Evolutionary conservation across 345 rosid species (phyloP).

Genomic region (Anacardium occidentale): DNA sequence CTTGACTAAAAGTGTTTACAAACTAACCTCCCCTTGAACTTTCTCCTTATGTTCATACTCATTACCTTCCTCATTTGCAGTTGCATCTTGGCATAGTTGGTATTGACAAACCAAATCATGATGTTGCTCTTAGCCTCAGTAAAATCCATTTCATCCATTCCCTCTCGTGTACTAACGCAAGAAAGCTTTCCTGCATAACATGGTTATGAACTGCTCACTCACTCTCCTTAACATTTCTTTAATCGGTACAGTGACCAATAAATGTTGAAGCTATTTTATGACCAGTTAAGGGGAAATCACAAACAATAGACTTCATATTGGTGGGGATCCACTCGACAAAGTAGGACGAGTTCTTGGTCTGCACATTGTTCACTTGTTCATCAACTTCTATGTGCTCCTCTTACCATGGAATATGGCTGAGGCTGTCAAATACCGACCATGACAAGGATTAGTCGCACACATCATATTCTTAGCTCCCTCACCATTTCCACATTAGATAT

Average conservation of each 20-base stretch:
- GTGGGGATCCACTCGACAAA: constrained; percentile 1
- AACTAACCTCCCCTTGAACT: too few species aligned
- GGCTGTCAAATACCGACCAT: not conserved
- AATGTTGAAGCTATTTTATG: not conserved
- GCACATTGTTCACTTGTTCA: not conserved
- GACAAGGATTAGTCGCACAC: not conserved
- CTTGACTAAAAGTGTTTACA: too few species aligned
- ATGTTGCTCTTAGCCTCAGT: not conserved
- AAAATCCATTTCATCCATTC: constrained; percentile 13
- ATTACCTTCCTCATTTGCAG: not conserved
- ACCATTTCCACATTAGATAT: too few species aligned
- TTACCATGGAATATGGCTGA: not conserved
- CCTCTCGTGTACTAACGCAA: constrained; percentile 13
- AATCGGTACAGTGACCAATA: not conserved
- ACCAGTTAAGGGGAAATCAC: not conserved
- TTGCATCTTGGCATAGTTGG: not conserved
- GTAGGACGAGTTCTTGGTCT: not conserved
- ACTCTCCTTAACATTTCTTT: not conserved
- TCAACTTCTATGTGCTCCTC: not conserved
- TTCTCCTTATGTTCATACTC: not conserved
- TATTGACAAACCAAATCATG: not conserved
- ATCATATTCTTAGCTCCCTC: not conserved
- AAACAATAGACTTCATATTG: not conserved
- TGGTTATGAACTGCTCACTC: not conserved
- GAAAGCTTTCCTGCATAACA: constrained; percentile 18